phyloP scores from a whole-genome alignment of 805 yeast genomes.

The Barnettozyma botsteinii region DNA sequence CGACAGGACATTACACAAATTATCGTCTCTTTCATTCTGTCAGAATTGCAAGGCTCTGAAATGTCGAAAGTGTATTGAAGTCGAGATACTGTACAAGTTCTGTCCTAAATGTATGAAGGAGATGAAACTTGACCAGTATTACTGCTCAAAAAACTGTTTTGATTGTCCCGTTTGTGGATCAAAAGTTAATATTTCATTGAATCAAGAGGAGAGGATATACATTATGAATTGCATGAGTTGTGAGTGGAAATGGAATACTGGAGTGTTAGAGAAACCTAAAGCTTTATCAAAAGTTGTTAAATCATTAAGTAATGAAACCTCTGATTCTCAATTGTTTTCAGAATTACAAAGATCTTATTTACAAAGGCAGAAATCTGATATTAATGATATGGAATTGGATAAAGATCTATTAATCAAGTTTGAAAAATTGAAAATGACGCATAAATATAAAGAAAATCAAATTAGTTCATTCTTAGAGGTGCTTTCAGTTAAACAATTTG shows the following conservation, averaged over 20 bases:
- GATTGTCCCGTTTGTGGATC: constrained; percentile 23
- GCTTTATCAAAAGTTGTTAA: constrained; percentile 14
- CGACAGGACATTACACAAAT: constrained; percentile 15
- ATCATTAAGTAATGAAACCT: constrained; percentile 1
- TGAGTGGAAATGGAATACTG: constrained; percentile 12
- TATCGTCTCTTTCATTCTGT: constrained; percentile 20
- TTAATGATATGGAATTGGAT: constrained; percentile 12
- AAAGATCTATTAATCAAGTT: constrained; percentile 13
- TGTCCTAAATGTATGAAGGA: constrained; percentile 25
- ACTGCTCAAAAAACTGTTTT: constrained; percentile 25
- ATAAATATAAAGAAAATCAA: constrained; percentile 2
- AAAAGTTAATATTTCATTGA: constrained; percentile 12
- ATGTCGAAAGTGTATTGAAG: constrained; percentile 25
- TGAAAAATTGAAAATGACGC: constrained; percentile 12
- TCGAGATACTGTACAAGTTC: constrained; percentile 21
- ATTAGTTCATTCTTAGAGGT: constrained; percentile 15
- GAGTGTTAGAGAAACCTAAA: constrained; percentile 15
- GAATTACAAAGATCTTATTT: constrained; percentile 19
- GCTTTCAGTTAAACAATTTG: constrained; percentile 8
- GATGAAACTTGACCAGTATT: constrained; percentile 19
- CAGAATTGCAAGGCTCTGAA: constrained; percentile 22
- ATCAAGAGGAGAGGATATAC: constrained; percentile 3
- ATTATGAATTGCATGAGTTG: constrained; percentile 17
- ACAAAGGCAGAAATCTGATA: constrained; percentile 11
- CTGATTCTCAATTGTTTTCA: constrained; percentile 10